phyloP scores from a whole-genome alignment of 1,139 yeast genomes.

The Saccharomyces pastorianus region DNA sequence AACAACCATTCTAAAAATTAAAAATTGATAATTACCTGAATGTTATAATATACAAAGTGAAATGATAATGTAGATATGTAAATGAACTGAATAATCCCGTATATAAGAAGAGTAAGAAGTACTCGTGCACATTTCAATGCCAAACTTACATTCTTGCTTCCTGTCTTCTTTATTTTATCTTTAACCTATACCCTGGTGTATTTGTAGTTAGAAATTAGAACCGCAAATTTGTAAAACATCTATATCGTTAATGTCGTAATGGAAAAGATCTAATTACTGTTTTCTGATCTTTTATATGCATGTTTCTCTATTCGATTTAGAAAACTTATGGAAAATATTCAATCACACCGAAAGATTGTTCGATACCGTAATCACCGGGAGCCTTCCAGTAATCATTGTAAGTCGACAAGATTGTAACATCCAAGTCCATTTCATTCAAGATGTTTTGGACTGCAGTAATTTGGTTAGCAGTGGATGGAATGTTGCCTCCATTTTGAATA shows the following conservation, averaged over 20 bases:
- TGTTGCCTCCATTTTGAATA: conserved; percentile 57
- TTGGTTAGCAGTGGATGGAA: conserved; percentile 67
- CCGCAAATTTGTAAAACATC: neutral
- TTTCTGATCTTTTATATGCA: neutral
- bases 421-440: conserved; percentile 45
- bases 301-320: neutral
- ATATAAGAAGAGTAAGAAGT: neutral
- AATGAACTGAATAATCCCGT: neutral
- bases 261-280: neutral
- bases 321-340: conserved; percentile 33
- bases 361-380: conserved; percentile 81
- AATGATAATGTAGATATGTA: neutral
- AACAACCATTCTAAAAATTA: neutral
- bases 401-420: conserved; percentile 65
- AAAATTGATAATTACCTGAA: neutral
- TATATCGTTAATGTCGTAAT: neutral
- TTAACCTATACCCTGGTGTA: neutral
- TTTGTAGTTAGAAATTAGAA: neutral
- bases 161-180: neutral
- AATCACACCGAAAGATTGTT: conserved; percentile 74
- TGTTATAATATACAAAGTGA: neutral
- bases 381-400: conserved; percentile 77
- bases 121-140: neutral
- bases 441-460: conserved; percentile 55
- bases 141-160: neutral